Percentiles rank a stretch among this genome's conserved stretches.
Conservation (phyloP, 2,329 filamentous ascomycete genomes). For the Alternaria gaisen region DNA sequence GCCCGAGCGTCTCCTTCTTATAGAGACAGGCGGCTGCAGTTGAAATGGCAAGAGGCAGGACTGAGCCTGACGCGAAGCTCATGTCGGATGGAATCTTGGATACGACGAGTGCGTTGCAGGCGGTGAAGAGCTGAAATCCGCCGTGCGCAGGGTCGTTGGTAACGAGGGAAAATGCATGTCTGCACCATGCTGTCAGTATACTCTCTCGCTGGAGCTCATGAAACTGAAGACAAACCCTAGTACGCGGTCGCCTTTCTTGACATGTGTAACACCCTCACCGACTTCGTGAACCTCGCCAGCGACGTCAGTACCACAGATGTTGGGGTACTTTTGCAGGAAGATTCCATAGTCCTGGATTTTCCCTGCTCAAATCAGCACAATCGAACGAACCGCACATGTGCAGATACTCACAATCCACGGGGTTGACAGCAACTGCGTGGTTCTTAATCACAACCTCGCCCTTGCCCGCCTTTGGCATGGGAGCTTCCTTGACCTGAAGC, state of each 20-base stretch:
- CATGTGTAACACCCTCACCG: conserved; percentile 56
- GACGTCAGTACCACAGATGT: conserved; percentile 54
- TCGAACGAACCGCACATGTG: background rate
- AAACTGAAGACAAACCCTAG: conserved; percentile 41
- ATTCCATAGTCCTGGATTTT: conserved; percentile 47
- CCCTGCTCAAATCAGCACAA: conserved; percentile 28
- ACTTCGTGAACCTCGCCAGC: conserved; percentile 59
- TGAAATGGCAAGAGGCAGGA: conserved; percentile 57
- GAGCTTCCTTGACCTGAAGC: conserved; percentile 42
- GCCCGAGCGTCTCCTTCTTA: conserved; percentile 50
- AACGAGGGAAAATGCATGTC: conserved; percentile 39
- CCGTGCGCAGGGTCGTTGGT: conserved; percentile 33
- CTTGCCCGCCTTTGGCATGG: conserved; percentile 38
- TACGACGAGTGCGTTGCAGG: conserved; percentile 38
- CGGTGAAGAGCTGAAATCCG: conserved; percentile 50
- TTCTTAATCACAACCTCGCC: conserved; percentile 48
- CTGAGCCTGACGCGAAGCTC: conserved; percentile 51
- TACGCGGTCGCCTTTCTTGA: conserved; percentile 58
- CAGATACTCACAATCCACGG: conserved; percentile 38
- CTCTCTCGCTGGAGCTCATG: background rate
- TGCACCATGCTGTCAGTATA: conserved; percentile 12
- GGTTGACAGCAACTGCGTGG: conserved; percentile 46
- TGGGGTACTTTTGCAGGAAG: conserved; percentile 47
- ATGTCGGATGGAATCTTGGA: conserved; percentile 52
- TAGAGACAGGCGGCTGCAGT: conserved; percentile 57